Evolutionary conservation across 495 filamentous ascomycete genomes (phyloP).

Genomic region (Annulohypoxylon nitens): DNA sequence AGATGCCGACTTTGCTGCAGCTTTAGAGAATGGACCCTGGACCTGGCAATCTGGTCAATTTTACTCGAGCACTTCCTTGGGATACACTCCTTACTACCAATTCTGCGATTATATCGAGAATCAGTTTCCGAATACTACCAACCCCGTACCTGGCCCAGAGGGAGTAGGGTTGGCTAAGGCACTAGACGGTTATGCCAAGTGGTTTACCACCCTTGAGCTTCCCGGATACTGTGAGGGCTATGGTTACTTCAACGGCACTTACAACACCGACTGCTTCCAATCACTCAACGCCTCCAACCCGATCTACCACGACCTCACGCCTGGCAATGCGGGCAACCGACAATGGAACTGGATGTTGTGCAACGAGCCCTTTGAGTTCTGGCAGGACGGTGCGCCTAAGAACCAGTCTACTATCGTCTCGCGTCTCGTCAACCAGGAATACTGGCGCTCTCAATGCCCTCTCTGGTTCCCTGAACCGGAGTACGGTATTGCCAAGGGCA

Average conservation of each 20-base stretch:
- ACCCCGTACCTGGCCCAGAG: conserved; percentile 51
- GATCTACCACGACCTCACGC: conserved; percentile 67
- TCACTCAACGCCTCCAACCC: conserved; percentile 68
- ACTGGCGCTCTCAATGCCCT: conserved; percentile 71
- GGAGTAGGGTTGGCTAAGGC: conserved; percentile 65
- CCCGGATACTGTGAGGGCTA: conserved; percentile 61
- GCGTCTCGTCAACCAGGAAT: conserved; percentile 65
- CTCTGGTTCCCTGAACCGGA: conserved; percentile 70
- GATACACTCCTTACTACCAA: conserved; percentile 65
- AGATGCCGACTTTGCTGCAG: conserved; percentile 70
- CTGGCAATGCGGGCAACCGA: conserved; percentile 64
- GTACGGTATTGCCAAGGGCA: conserved; percentile 64
- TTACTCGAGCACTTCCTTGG: conserved; percentile 51
- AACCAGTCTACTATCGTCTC: conserved; percentile 64
- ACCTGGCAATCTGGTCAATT: conserved; percentile 68
- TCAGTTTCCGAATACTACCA: conserved; percentile 44
- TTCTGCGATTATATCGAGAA: conserved; percentile 65
- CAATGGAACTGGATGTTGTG: conserved; percentile 77
- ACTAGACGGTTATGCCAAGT: conserved; percentile 64
- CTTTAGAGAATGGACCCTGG: conserved; percentile 67
- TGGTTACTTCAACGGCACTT: conserved; percentile 61
- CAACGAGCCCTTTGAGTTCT: conserved; percentile 74
- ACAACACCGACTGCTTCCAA: conserved; percentile 68
- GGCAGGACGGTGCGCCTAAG: conserved; percentile 68
- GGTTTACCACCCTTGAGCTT: conserved; percentile 62